phyloP scores from a whole-genome alignment of 23 red algal genomes.

The Chondrus crispus region DNA sequence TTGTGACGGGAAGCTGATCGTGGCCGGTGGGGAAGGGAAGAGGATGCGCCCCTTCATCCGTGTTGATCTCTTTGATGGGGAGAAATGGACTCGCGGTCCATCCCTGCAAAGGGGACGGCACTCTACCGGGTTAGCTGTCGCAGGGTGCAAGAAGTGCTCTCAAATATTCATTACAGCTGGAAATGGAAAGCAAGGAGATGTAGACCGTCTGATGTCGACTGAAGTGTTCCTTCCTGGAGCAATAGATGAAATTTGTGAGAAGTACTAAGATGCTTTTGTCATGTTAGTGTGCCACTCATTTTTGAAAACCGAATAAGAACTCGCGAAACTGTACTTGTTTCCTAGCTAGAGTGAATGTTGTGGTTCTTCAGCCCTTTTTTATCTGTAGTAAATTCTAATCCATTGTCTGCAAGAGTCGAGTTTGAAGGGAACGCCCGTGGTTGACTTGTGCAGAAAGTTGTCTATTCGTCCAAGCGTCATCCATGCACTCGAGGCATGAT shows the following conservation, averaged over 20 bases:
- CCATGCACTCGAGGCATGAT: no score
- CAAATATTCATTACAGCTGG: neutral
- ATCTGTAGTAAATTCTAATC: no score
- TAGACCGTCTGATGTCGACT: neutral
- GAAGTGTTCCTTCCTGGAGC: neutral
- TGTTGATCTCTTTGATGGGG: neutral
- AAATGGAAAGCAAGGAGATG: neutral
- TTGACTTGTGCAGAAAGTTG: no score
- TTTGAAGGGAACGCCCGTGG: no score
- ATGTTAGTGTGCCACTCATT: no score
- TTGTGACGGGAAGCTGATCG: slow-evolving; percentile 3
- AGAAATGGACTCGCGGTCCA: neutral
- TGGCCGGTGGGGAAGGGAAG: neutral
- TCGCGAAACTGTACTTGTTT: no score
- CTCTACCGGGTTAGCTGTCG: neutral
- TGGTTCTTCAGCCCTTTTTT: no score
- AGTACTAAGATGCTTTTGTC: no score
- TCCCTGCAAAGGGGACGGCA: neutral
- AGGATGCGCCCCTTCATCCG: neutral
- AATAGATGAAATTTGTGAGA: neutral
- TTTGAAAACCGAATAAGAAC: no score
- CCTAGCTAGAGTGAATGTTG: no score
- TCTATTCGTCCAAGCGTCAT: no score
- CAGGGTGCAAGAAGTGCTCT: neutral
- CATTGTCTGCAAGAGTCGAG: no score